phyloP scores from a whole-genome alignment of 2,329 filamentous ascomycete genomes.

The Curvularia spicifera region DNA sequence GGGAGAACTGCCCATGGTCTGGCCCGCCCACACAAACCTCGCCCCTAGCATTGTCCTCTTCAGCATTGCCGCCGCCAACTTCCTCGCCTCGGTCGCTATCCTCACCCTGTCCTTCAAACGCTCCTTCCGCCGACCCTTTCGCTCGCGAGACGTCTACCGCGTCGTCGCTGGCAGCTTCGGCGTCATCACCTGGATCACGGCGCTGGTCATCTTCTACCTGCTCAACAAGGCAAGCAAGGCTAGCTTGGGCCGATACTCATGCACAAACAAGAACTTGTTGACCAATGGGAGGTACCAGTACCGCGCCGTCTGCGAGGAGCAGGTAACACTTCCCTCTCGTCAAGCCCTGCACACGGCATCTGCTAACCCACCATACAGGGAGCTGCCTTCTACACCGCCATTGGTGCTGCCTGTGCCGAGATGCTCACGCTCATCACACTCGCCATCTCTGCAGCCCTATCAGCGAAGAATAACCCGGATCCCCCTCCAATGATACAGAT shows the following conservation, averaged over 20 bases:
- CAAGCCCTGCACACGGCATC: neutral
- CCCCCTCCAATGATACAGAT: conserved; percentile 33
- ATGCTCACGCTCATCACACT: conserved; percentile 43
- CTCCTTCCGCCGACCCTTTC: conserved; percentile 44
- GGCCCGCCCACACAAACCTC: conserved; percentile 48
- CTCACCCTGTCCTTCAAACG: conserved; percentile 42
- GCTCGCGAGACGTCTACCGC: conserved; percentile 45
- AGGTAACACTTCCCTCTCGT: conserved; percentile 29
- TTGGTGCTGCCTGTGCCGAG: conserved; percentile 43
- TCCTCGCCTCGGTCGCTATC: conserved; percentile 44
- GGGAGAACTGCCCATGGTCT: conserved; percentile 48
- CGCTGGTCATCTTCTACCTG: conserved; percentile 42
- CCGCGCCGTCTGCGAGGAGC: conserved; percentile 47
- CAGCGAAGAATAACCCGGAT: conserved; percentile 33
- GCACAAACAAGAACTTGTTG: conserved; percentile 42
- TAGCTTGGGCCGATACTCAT: conserved; percentile 46
- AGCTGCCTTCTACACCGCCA: conserved; percentile 47
- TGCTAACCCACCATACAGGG: conserved; percentile 35
- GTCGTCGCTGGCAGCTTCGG: conserved; percentile 44
- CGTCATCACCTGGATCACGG: conserved; percentile 45
- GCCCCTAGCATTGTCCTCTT: conserved; percentile 46
- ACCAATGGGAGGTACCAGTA: conserved; percentile 49
- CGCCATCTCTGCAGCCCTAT: conserved; percentile 38
- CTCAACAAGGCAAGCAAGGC: conserved; percentile 47
- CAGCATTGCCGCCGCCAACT: conserved; percentile 42